Conservation (phyloP, 345 rosid species). For the Heritiera littoralis region DNA sequence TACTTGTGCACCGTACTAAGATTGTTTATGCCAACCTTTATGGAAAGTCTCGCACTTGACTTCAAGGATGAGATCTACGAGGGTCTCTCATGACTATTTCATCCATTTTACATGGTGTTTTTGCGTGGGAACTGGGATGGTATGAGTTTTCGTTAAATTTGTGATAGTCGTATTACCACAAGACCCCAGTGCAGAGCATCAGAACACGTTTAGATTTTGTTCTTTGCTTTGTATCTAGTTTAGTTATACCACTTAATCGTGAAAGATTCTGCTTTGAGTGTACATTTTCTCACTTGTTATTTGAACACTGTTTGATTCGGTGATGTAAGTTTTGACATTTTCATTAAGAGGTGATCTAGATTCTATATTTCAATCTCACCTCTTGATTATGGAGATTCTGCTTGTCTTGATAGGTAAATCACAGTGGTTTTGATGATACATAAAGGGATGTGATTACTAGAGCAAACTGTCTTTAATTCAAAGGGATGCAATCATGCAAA, state of each 20-base stretch:
- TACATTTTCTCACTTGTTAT: background rate
- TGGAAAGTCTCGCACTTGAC: slow-evolving; percentile 57
- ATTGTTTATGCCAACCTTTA: slow-evolving; percentile 72
- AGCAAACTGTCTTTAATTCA: background rate
- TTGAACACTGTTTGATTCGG: background rate
- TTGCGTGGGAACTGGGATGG: background rate
- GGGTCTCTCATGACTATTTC: background rate
- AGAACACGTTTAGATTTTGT: background rate
- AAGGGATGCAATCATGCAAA: background rate
- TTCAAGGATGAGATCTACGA: background rate
- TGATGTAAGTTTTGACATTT: background rate
- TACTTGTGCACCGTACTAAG: slow-evolving; percentile 87
- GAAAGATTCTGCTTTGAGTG: background rate
- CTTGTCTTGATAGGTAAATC: no score
- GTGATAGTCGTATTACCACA: background rate
- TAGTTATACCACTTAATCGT: background rate
- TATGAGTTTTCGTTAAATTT: background rate
- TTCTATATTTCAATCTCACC: background rate
- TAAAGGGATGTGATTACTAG: background rate
- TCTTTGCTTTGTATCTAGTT: background rate
- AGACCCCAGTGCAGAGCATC: background rate
- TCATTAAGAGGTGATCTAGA: background rate
- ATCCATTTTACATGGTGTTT: background rate
- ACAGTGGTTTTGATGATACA: background rate
- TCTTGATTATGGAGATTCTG: background rate